Evolutionary conservation across 495 filamentous ascomycete genomes (phyloP).

Genomic region (Hypomontagnella submonticulosa): DNA sequence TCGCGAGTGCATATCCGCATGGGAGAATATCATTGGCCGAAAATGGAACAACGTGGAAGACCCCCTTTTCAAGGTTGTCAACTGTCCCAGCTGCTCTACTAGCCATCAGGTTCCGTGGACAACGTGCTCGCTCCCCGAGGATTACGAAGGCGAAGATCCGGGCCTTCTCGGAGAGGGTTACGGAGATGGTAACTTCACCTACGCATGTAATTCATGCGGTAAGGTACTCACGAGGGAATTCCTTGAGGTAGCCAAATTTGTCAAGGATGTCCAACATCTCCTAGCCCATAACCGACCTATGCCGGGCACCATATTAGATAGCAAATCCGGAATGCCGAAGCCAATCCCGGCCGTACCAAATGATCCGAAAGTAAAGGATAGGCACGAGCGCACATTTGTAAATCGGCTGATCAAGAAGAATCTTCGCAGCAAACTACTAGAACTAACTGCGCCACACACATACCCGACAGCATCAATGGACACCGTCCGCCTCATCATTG

Average conservation of each 20-base stretch:
- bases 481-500: slow-evolving; percentile 56
- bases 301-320: slow-evolving; percentile 70
- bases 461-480: slow-evolving; percentile 54
- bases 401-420: slow-evolving; percentile 65
- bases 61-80: slow-evolving; percentile 56
- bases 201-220: slow-evolving; percentile 59
- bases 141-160: slow-evolving; percentile 21
- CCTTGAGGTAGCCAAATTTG: slow-evolving; percentile 67
- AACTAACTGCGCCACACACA: slow-evolving; percentile 41
- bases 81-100: slow-evolving; percentile 67
- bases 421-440: slow-evolving; percentile 52
- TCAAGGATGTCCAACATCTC: slow-evolving; percentile 61
- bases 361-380: background rate
- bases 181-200: slow-evolving; percentile 69
- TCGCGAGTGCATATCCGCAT: slow-evolving; percentile 54
- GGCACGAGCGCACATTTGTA: slow-evolving; percentile 63
- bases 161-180: slow-evolving; percentile 65
- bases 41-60: slow-evolving; percentile 71
- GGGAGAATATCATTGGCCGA: slow-evolving; percentile 62
- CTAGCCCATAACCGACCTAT: slow-evolving; percentile 61
- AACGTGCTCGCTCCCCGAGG: slow-evolving; percentile 55
- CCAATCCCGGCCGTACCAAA: slow-evolving; percentile 3
- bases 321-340: slow-evolving; percentile 50
- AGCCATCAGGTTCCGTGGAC: slow-evolving; percentile 69
- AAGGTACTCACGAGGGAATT: slow-evolving; percentile 63